Evolutionary conservation across 2,329 filamentous ascomycete species (phyloP), one percentile per base, ranked within the genome.

Genomic region (Lachnellula hyalina): DNA sequence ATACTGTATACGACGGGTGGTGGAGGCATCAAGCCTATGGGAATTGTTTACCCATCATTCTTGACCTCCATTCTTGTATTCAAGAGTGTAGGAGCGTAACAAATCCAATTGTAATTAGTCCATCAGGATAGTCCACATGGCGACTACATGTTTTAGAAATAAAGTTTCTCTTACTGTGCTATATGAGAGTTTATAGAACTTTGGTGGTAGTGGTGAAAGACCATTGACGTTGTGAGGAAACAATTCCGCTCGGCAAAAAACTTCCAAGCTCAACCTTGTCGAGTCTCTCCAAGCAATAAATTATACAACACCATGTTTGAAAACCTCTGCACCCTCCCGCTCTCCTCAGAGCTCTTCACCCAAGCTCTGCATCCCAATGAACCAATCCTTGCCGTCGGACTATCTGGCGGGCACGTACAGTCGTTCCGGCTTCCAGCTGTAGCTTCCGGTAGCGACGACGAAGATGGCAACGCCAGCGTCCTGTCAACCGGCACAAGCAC

Each of bases 281-380:
- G 12, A 38, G 12, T 5, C 12, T 35, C 25, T 11, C 35, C 36
- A n/a, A 38, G 5, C 12, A 25, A 5, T 25, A 25, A 25, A 25
- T 5, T 7, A 25, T 25, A 25, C 23, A 25, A 2, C 50, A 54
- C 3, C 35, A 68, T 68, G 65, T 68, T 68, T 38, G 91, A 96
- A 72, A 96, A 90, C 61, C 81, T 96, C 61, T 96, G 93, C 78
- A 90, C 89, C 25, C 83, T 97, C 46, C 91, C 92, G 60, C 83
- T 97, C 47, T 82, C 83, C 55, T 82, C 89, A 54, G 94, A 97
- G 68, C 79, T 99, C 65, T 97, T 99, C 74, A 75, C 90, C 1
- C 91, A 96, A 72, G 88, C 87, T 12, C 77, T 96, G 19, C 94
- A 99, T 70, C 92, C 94, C 1, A 82, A 80, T 0, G 84, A 92